Evolutionary conservation across 108 stramenopile genomes (phyloP), one percentile per base, ranked within the genome.

Genomic region (Hondaea fermentalgiana): DNA sequence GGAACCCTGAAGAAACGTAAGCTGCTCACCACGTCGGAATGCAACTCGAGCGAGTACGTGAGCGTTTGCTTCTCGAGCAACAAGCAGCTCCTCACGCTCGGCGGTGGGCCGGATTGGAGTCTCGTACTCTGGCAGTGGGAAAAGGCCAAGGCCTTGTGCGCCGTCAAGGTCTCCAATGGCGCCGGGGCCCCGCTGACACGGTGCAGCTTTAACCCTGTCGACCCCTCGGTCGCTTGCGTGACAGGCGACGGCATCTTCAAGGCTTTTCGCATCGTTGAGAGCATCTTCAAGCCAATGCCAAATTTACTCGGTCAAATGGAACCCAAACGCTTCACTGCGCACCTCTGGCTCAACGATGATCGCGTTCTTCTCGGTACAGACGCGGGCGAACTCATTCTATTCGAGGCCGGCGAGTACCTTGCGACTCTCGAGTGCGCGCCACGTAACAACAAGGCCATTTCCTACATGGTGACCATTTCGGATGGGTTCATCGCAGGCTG

Each of bases 401-500:
- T 95, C 64, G 91, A 91, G 57, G 87, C 76, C 88, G 89, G 91
- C 57, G 94, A 95, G 59, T 94, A 93, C 83, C 88, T 91, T 44
- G 58, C 90, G 47, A 89, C 58, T 4, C 76, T 94, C 6, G 58
- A 88, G 51, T 87, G 91, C 4, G 57, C 92, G 23, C 87, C 93
- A 6, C 17, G 19, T 1, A 59, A 91, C 87, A 89, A 87, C 44
- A 72, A 71, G 51, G 87, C 91, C 21, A 59, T 93, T 45, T 92
- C 92, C 16, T 83, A 64, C 17, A 53, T 94, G 35, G 71, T 87
- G n/a, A 47, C 88, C 17, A 92, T 60, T 59, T 59, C 83, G 60
- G 94, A 94, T 83, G 93, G 93, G 42, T 94, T 94, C 92, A 60
- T 94, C 8, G 89, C 90, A 21, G 93, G 92, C 0, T 91, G 93